A percentile compares a stretch with the other conserved stretches of the same genome.
Conservation (phyloP, 2,329 filamentous ascomycete species). For the Sclerotinia trifoliorum region DNA sequence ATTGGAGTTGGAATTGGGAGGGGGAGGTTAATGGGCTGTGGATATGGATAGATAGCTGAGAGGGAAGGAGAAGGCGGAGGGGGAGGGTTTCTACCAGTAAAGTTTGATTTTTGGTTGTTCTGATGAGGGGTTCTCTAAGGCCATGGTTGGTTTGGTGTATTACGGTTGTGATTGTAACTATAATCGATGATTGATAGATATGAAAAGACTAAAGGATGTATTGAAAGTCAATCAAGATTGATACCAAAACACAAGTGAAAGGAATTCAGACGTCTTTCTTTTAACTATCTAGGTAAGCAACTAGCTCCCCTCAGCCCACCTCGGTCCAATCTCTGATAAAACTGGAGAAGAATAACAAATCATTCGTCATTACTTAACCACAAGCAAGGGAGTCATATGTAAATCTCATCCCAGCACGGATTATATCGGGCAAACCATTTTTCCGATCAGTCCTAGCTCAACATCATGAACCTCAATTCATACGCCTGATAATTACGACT, state of each 20-base stretch:
- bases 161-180: not conserved
- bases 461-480: slow-evolving; percentile 25
- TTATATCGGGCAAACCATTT: slow-evolving; percentile 7
- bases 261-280: not conserved
- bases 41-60: slow-evolving; percentile 48
- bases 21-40: slow-evolving; percentile 25
- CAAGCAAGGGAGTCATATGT: not conserved
- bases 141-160: not conserved
- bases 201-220: not conserved
- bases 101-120: slow-evolving; percentile 51
- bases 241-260: not conserved
- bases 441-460: slow-evolving; percentile 13
- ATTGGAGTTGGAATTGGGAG: not conserved
- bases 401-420: slow-evolving; percentile 2
- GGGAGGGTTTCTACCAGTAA: slow-evolving; percentile 48
- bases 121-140: slow-evolving; percentile 16
- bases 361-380: not conserved
- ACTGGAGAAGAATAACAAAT: not conserved
- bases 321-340: slow-evolving; percentile 2
- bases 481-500: not conserved
- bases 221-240: not conserved
- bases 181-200: not conserved
- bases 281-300: not conserved
- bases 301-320: not conserved
- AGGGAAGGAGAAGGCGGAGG: not conserved